Evolutionary conservation across 2,329 filamentous ascomycete species (phyloP).

Genomic region (Beauveria sp.): DNA sequence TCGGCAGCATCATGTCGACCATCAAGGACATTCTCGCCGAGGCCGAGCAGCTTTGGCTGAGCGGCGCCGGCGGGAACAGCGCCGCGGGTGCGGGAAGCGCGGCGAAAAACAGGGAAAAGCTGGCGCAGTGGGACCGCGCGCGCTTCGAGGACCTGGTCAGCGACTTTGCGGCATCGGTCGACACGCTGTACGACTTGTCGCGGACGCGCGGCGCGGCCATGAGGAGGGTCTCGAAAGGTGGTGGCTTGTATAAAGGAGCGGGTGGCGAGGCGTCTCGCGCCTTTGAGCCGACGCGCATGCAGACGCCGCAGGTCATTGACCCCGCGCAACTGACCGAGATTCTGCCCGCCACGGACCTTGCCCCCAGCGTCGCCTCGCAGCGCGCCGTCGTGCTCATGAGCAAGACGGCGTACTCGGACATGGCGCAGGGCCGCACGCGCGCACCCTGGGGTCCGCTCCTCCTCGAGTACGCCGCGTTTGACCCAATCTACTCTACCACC

Average conservation of each 20-base stretch:
- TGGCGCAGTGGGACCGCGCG: constrained; percentile 61
- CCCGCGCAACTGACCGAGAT: constrained; percentile 45
- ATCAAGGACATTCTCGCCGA: constrained; percentile 75
- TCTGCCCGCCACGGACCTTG: constrained; percentile 31
- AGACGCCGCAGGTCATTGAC: constrained; percentile 53
- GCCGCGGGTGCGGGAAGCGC: constrained; percentile 32
- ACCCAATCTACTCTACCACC: constrained; percentile 53
- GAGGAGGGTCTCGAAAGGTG: constrained; percentile 21
- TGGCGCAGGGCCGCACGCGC: constrained; percentile 34
- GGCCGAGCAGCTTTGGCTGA: constrained; percentile 63
- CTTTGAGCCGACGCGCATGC: constrained; percentile 54
- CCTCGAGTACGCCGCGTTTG: constrained; percentile 62
- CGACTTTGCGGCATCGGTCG: constrained; percentile 70
- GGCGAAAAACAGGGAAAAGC: constrained; percentile 43
- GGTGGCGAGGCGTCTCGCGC: constrained; percentile 39
- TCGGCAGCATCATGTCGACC: constrained; percentile 70
- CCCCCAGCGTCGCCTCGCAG: constrained; percentile 22
- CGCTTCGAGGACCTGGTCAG: constrained; percentile 68
- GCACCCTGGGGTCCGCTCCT: constrained; percentile 51
- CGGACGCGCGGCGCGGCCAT: constrained; percentile 45
- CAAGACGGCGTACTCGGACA: constrained; percentile 43
- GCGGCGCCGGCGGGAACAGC: constrained; percentile 42
- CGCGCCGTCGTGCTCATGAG: constrained; percentile 43
- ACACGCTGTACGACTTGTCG: constrained; percentile 71
- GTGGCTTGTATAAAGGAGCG: constrained; percentile 26